Conservation (phyloP, 2,329 filamentous ascomycete species). For the Coleophoma cylindrospora region DNA sequence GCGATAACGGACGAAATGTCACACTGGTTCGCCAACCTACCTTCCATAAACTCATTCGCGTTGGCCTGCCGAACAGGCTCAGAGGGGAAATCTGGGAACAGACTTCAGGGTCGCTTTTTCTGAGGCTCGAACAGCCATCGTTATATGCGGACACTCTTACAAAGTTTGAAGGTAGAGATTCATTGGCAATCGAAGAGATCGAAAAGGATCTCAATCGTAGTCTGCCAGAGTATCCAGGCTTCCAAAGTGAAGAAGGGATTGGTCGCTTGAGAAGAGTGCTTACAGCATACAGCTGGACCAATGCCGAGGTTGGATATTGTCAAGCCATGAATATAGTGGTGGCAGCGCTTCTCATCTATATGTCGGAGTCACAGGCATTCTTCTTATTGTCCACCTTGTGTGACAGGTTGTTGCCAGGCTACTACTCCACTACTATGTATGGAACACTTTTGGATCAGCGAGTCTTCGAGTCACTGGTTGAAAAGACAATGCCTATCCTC, state of each 20-base stretch:
- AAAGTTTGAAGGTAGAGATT: slow-evolving; percentile 80
- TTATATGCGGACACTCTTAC: slow-evolving; percentile 79
- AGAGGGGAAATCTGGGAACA: slow-evolving; percentile 96
- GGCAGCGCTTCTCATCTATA: slow-evolving; percentile 95
- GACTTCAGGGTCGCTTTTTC: slow-evolving; percentile 83
- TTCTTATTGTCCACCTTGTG: slow-evolving; percentile 89
- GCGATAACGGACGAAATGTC: slow-evolving; percentile 90
- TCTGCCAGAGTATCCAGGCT: slow-evolving; percentile 93
- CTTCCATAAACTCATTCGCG: slow-evolving; percentile 94
- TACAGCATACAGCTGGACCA: slow-evolving; percentile 96
- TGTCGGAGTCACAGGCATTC: slow-evolving; percentile 94
- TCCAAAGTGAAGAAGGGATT: slow-evolving; percentile 94
- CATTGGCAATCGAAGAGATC: slow-evolving; percentile 95
- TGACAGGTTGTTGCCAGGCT: slow-evolving; percentile 88
- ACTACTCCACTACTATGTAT: slow-evolving; percentile 99
- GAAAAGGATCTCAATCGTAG: slow-evolving; percentile 97
- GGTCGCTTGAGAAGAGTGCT: slow-evolving; percentile 82
- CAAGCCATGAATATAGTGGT: slow-evolving; percentile 99
- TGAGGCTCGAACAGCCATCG: slow-evolving; percentile 80
- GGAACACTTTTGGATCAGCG: slow-evolving; percentile 94
- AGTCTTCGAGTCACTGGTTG: slow-evolving; percentile 96
- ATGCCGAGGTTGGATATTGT: slow-evolving; percentile 94
- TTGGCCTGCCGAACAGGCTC: slow-evolving; percentile 88
- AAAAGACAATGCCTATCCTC: slow-evolving; percentile 96
- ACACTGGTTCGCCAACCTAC: slow-evolving; percentile 93